phyloP scores from a whole-genome alignment of 495 filamentous ascomycete genomes.

The Penicillium mononematosum region DNA sequence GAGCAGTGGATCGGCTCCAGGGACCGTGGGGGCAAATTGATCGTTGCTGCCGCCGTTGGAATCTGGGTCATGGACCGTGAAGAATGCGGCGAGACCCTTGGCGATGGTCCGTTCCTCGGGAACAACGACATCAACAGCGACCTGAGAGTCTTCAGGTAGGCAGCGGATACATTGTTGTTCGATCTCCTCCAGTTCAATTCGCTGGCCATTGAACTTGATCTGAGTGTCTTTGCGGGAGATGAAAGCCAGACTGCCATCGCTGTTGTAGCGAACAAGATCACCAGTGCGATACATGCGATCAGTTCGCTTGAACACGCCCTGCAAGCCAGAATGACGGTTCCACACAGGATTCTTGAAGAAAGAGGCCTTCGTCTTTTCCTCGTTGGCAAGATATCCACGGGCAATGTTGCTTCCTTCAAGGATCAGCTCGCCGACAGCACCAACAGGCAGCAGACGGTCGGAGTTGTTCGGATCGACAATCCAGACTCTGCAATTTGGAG shows the following conservation, averaged over 20 bases:
- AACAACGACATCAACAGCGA: conserved; percentile 44
- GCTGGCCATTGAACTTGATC: conserved; percentile 64
- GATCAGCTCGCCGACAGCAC: conserved; percentile 62
- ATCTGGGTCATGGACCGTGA: conserved; percentile 29
- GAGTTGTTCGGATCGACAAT: conserved; percentile 59
- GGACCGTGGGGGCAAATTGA: conserved; percentile 18
- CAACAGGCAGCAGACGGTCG: conserved; percentile 57
- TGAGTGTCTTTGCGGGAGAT: conserved; percentile 63
- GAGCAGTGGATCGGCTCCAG: conserved; percentile 31
- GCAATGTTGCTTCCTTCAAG: conserved; percentile 64
- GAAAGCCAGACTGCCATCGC: conserved; percentile 50
- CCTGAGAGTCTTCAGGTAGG: conserved; percentile 36
- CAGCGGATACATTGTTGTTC: conserved; percentile 51
- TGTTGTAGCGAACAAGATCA: conserved; percentile 53
- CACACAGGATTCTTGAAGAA: conserved; percentile 58
- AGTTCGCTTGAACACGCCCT: conserved; percentile 25
- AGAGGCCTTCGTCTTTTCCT: conserved; percentile 52
- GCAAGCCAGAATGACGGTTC: conserved; percentile 29
- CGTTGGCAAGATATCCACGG: conserved; percentile 56
- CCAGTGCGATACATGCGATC: conserved; percentile 50
- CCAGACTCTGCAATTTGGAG: conserved; percentile 50
- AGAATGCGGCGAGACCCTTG: conserved; percentile 45
- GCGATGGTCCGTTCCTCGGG: conserved; percentile 36
- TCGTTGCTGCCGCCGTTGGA: conserved; percentile 24
- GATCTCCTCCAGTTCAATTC: conserved; percentile 65